Percentiles rank a stretch among this genome's conserved stretches.
Evolutionary conservation across 495 filamentous ascomycete genomes (phyloP).

Genomic region (Immersiella caudata): DNA sequence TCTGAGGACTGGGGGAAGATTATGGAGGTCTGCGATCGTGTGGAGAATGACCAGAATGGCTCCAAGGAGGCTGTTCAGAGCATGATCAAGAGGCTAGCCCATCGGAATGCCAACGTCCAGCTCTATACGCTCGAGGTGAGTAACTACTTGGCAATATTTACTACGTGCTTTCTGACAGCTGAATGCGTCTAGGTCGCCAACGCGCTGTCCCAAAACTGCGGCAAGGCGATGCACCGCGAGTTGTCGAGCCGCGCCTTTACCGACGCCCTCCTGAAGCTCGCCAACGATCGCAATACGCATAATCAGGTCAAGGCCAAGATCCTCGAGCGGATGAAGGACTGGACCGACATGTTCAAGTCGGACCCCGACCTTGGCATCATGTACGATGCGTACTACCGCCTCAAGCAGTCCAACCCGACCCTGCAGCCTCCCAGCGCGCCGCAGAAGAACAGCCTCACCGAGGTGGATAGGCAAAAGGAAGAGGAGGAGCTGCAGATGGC

Average conservation of each 20-base stretch:
- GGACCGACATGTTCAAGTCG: constrained; percentile 89
- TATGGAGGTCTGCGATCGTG: constrained; percentile 97
- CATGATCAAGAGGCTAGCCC: constrained; percentile 93
- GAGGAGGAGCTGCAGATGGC: constrained; percentile 98
- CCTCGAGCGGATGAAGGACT: constrained; percentile 92
- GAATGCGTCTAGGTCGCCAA: constrained; percentile 69
- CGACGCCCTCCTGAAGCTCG: constrained; percentile 87
- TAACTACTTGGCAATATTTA: not conserved
- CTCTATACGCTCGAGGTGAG: constrained; percentile 92
- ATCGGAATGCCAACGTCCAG: constrained; percentile 99
- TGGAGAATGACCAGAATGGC: constrained; percentile 59
- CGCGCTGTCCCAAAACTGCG: constrained; percentile 94
- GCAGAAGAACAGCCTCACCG: constrained; percentile 86
- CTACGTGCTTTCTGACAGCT: constrained; percentile 8
- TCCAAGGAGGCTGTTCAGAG: constrained; percentile 91
- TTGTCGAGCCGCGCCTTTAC: constrained; percentile 93
- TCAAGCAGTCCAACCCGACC: constrained; percentile 86
- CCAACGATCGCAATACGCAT: constrained; percentile 93
- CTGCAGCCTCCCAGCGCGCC: constrained; percentile 91
- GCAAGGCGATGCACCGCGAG: constrained; percentile 87
- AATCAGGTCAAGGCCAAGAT: constrained; percentile 97
- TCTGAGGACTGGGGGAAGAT: constrained; percentile 99
- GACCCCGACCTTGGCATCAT: constrained; percentile 96
- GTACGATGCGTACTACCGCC: constrained; percentile 89
- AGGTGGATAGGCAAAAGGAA: constrained; percentile 88